phyloP scores from a whole-genome alignment of 352 stramenopile species.

The Globisporangium alternatum region DNA sequence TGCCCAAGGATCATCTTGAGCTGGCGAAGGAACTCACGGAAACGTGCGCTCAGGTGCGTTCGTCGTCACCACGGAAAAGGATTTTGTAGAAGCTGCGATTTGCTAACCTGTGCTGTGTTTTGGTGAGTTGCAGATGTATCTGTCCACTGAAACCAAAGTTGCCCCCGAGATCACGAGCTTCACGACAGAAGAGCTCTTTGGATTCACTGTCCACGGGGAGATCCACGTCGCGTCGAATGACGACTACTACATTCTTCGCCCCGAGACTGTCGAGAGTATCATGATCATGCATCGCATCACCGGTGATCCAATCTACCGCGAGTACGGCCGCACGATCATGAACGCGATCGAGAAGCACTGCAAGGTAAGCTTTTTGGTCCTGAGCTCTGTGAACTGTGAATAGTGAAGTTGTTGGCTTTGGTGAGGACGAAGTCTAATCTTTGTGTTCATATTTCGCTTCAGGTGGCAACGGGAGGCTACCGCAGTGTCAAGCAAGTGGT shows the following conservation, averaged over 20 bases:
- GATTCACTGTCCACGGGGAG: conserved; percentile 14
- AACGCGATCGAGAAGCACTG: conserved; percentile 66
- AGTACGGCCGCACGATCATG: conserved; percentile 81
- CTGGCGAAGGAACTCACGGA: conserved; percentile 69
- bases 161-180: conserved; percentile 77
- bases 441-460: not conserved
- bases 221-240: conserved; percentile 23
- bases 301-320: conserved; percentile 70
- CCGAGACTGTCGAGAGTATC: conserved; percentile 88
- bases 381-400: not conserved
- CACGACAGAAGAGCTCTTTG: conserved; percentile 18
- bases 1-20: conserved; percentile 49
- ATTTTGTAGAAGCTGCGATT: not conserved
- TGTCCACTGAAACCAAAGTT: conserved; percentile 45
- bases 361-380: conserved; percentile 29
- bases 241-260: conserved; percentile 73
- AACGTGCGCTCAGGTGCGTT: conserved; percentile 61
- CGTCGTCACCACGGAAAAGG: not conserved
- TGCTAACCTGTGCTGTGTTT: not conserved
- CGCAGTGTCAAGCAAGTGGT: conserved; percentile 58
- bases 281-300: conserved; percentile 90
- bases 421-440: not conserved
- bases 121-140: conserved; percentile 62
- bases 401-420: not conserved
- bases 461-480: conserved; percentile 63